phyloP scores from a whole-genome alignment of 2,329 filamentous ascomycete species.

The Xylariaceae sp. region DNA sequence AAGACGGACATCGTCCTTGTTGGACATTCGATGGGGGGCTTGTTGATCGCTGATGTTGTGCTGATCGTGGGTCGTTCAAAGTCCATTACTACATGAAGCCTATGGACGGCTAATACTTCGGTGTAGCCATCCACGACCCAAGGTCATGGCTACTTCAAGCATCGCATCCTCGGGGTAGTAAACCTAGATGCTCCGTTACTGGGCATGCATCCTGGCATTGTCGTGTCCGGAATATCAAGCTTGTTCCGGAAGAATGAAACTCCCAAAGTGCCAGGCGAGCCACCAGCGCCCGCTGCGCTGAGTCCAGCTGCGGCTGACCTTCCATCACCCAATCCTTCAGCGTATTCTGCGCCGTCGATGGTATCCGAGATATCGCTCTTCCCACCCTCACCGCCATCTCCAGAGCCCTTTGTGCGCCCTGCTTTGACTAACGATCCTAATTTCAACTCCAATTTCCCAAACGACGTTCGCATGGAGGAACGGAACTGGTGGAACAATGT shows the following conservation, averaged over 20 bases:
- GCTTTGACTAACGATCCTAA: constrained; percentile 50
- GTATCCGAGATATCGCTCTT: constrained; percentile 19
- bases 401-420: constrained; percentile 16
- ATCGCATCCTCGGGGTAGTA: constrained; percentile 74
- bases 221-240: constrained; percentile 75
- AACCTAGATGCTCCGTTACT: constrained; percentile 84
- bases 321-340: constrained; percentile 24
- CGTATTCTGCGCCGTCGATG: constrained; percentile 26
- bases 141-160: constrained; percentile 50
- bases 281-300: constrained; percentile 15
- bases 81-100: neutral
- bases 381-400: constrained; percentile 15
- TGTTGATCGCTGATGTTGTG: constrained; percentile 75
- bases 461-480: constrained; percentile 66
- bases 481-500: constrained; percentile 65
- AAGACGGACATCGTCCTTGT: constrained; percentile 76
- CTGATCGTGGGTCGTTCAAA: constrained; percentile 50
- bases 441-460: constrained; percentile 71
- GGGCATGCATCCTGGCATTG: constrained; percentile 82
- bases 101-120: constrained; percentile 13
- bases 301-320: constrained; percentile 18
- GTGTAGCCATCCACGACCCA: constrained; percentile 26
- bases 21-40: constrained; percentile 86
- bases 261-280: constrained; percentile 25
- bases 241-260: constrained; percentile 56